Evolutionary conservation across 2,329 filamentous ascomycete species (phyloP).

Genomic region (Keithomyces neogunnii): DNA sequence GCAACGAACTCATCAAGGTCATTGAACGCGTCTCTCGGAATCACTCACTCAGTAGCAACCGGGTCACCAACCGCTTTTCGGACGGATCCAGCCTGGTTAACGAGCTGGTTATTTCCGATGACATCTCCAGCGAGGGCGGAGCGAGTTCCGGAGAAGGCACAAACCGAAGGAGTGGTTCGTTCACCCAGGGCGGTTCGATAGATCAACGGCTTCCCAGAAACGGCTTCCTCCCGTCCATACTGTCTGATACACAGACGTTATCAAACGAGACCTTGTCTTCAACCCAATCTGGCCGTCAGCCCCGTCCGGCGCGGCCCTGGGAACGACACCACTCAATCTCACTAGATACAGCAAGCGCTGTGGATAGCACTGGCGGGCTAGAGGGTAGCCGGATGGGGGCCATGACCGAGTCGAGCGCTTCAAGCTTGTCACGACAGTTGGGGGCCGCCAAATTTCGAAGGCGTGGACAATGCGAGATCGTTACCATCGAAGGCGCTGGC

Average conservation of each 20-base stretch:
- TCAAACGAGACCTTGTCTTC: constrained; percentile 41
- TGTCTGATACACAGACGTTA: constrained; percentile 31
- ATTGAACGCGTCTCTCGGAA: constrained; percentile 69
- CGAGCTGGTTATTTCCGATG: constrained; percentile 37
- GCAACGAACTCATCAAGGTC: constrained; percentile 59
- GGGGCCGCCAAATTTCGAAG: constrained; percentile 50
- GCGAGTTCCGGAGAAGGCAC: constrained; percentile 48
- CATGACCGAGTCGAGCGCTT: constrained; percentile 35
- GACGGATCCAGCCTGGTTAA: constrained; percentile 47
- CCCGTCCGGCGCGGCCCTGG: constrained; percentile 36
- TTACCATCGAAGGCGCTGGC: constrained; percentile 51
- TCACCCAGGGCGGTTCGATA: constrained; percentile 34
- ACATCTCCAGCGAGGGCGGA: constrained; percentile 48
- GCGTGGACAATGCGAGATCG: constrained; percentile 55
- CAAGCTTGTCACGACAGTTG: constrained; percentile 45
- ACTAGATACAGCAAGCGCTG: constrained; percentile 36
- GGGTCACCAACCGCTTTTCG: constrained; percentile 37
- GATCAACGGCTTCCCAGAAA: constrained; percentile 31
- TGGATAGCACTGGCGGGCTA: constrained; percentile 31
- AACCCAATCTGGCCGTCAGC: constrained; percentile 29
- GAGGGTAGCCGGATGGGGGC: constrained; percentile 34
- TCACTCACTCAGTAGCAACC: constrained; percentile 41
- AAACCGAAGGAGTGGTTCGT: constrained; percentile 40
- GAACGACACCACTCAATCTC: constrained; percentile 45
- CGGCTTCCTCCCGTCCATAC: constrained; percentile 31